phyloP scores from a whole-genome alignment of 2,329 filamentous ascomycete genomes.

The Chaetomium sp. region DNA sequence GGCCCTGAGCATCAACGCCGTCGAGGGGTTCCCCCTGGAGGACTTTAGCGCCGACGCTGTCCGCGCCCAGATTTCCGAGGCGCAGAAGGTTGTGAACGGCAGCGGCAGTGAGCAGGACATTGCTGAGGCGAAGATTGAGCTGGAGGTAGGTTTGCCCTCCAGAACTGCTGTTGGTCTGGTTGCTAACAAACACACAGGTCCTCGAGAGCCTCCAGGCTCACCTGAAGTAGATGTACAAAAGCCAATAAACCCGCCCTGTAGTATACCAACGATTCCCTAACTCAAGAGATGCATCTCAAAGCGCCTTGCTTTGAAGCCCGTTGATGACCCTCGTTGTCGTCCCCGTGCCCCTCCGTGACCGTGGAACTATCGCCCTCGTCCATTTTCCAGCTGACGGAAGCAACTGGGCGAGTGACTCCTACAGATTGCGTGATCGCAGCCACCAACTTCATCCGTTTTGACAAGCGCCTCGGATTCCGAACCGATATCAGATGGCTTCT shows the following conservation, averaged over 20 bases:
- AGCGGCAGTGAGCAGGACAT: conserved; percentile 95
- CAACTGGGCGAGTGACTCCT: not conserved
- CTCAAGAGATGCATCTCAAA: conserved; percentile 32
- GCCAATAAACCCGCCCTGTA: conserved; percentile 42
- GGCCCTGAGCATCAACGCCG: conserved; percentile 94
- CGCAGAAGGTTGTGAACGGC: conserved; percentile 90
- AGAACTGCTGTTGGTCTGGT: not conserved
- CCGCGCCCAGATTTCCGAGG: conserved; percentile 86
- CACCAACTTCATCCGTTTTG: not conserved
- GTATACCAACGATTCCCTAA: conserved; percentile 38
- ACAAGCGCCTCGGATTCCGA: not conserved
- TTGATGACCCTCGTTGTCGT: not conserved
- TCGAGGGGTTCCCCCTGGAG: conserved; percentile 91
- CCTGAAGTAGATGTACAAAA: conserved; percentile 69
- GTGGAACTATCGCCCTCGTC: conserved; percentile 9
- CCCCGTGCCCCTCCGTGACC: not conserved
- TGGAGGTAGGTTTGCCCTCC: conserved; percentile 69
- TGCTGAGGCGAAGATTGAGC: conserved; percentile 97
- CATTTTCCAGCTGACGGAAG: not conserved
- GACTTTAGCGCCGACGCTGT: conserved; percentile 94
- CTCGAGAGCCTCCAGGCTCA: conserved; percentile 80
- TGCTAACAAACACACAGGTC: conserved; percentile 60
- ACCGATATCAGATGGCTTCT: not conserved
- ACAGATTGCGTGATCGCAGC: not conserved
- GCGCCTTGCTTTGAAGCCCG: conserved; percentile 23